Evolutionary conservation across 768 basidiomycete species (phyloP).

Genomic region (Termitomyces heimii): DNA sequence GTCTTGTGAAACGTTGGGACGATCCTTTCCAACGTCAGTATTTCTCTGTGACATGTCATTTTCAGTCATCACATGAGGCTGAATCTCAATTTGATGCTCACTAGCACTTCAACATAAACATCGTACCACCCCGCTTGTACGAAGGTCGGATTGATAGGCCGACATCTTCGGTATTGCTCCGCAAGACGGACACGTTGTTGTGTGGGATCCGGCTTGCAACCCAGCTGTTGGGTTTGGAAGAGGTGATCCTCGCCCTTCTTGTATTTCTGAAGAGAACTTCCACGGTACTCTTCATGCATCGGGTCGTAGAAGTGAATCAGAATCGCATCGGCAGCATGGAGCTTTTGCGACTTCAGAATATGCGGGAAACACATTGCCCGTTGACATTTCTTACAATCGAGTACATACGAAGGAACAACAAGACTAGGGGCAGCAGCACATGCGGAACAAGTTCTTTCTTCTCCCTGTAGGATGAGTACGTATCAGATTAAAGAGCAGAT

Average conservation of each 20-base stretch:
- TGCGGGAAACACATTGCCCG: slow-evolving; percentile 31
- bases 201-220: slow-evolving; percentile 25
- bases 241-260: slow-evolving; percentile 8
- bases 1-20: not conserved
- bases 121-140: slow-evolving; percentile 68
- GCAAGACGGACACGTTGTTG: slow-evolving; percentile 42
- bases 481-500: no score
- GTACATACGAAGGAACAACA: slow-evolving; percentile 13
- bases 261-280: slow-evolving; percentile 14
- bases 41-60: not conserved
- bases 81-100: not conserved
- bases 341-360: slow-evolving; percentile 19
- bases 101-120: slow-evolving; percentile 4
- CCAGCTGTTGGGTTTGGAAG: slow-evolving; percentile 21
- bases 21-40: not conserved
- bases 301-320: slow-evolving; percentile 19
- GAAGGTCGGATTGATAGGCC: slow-evolving; percentile 32
- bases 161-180: slow-evolving; percentile 39
- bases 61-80: not conserved
- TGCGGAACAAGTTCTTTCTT: slow-evolving; percentile 10
- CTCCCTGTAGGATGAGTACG: not conserved
- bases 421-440: slow-evolving; percentile 12
- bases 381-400: slow-evolving; percentile 38
- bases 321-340: slow-evolving; percentile 36
- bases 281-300: slow-evolving; percentile 23